Conservation (phyloP, 78 protist species). For the Dictyostelium capitatum region DNA sequence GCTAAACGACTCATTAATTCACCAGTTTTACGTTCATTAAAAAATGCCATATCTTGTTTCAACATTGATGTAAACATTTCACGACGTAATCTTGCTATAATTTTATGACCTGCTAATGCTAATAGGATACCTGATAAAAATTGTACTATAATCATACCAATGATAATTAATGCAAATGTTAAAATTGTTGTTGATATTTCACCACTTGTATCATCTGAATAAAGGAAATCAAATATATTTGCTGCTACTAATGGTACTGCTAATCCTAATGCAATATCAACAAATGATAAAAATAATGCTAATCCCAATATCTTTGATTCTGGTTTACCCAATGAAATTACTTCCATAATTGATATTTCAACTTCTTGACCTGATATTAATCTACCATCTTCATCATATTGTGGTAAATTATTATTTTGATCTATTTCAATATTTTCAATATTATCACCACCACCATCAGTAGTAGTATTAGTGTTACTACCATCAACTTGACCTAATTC, state of each 20-base stretch:
- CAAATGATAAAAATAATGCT: conserved; percentile 45
- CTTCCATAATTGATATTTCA: conserved; percentile 38
- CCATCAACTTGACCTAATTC: conserved; percentile 8
- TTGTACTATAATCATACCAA: conserved; percentile 72
- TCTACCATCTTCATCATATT: conserved; percentile 12
- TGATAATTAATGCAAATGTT: conserved; percentile 61
- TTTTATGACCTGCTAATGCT: conserved; percentile 75
- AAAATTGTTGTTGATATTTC: conserved; percentile 28
- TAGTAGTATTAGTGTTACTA: background rate
- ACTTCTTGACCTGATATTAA: conserved; percentile 7
- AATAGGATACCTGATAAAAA: conserved; percentile 49
- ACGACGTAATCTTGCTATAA: conserved; percentile 83
- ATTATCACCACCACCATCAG: background rate
- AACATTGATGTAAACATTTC: conserved; percentile 47
- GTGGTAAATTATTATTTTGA: background rate
- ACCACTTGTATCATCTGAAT: conserved; percentile 1
- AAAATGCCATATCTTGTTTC: conserved; percentile 90
- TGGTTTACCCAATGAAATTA: conserved; percentile 53
- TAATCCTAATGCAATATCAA: conserved; percentile 54
- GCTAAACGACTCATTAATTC: conserved; percentile 92
- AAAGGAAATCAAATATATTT: conserved; percentile 46
- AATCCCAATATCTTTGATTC: conserved; percentile 1
- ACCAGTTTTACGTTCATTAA: conserved; percentile 91
- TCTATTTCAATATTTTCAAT: background rate
- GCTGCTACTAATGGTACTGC: conserved; percentile 63